A percentile compares a stretch with the other conserved stretches of the same genome.
phyloP scores from a whole-genome alignment of 495 filamentous ascomycete genomes.

The Ascodesmis nigricans region DNA sequence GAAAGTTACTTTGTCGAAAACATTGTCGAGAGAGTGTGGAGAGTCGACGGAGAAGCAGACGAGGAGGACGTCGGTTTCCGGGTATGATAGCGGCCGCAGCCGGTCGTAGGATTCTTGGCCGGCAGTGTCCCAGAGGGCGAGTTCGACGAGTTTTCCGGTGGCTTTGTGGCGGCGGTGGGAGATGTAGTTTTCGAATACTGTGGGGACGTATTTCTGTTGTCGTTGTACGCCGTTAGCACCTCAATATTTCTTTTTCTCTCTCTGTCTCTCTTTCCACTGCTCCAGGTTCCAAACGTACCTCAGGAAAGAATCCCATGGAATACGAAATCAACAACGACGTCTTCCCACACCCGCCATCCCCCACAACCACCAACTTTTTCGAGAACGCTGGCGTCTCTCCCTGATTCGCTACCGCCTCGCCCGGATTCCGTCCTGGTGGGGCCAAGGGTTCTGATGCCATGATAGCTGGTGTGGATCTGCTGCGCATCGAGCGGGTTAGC shows the following conservation, averaged over 20 bases:
- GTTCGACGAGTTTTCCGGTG: constrained; percentile 79
- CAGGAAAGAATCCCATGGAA: constrained; percentile 92
- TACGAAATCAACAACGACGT: constrained; percentile 96
- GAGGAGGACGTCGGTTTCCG: constrained; percentile 90
- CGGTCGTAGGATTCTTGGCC: constrained; percentile 98
- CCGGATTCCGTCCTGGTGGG: constrained; percentile 12
- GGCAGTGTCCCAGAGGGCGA: constrained; percentile 95
- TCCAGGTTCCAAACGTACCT: constrained; percentile 35
- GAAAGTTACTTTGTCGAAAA: constrained; percentile 76
- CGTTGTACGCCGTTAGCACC: constrained; percentile 7
- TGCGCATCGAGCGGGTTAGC: too few species aligned
- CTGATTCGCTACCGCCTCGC: too few species aligned
- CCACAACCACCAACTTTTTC: constrained; percentile 97
- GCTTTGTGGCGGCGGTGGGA: constrained; percentile 73
- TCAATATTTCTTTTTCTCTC: not conserved
- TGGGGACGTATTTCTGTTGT: constrained; percentile 91
- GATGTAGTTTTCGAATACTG: constrained; percentile 99
- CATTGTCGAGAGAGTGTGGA: constrained; percentile 91
- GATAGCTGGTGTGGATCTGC: constrained; percentile 13
- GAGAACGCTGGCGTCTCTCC: constrained; percentile 82
- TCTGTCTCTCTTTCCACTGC: not conserved
- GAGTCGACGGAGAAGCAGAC: constrained; percentile 99
- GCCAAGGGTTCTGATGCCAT: constrained; percentile 21
- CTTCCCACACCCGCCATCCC: constrained; percentile 95
- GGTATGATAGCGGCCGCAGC: constrained; percentile 83